Base-by-base conservation (phyloP, 495 filamentous ascomycete species). In the Penicillium pulvis region DNA sequence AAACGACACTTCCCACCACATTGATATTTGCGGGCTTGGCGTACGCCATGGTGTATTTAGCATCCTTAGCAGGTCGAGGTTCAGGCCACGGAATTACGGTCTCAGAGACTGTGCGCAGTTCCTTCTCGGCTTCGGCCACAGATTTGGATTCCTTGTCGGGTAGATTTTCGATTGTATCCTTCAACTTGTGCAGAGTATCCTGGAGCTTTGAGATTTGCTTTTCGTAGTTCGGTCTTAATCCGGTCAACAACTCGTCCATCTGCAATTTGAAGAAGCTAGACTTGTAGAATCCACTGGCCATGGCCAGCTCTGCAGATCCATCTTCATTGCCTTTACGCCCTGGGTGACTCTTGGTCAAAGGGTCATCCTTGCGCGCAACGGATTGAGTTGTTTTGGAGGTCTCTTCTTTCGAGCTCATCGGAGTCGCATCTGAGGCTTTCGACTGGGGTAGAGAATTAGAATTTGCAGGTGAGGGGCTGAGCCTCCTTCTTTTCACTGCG, bases 191-290 rank as follows among this genome's bases (percentile, higher is more conserved):
- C 49, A 98, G 74, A 17, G 83, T 81, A 16, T 83, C 79, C 46
- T 96, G 89, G n/a, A 86, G 79, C 26, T 80, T 80, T 2, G 70
- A 73, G 56, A 92, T 77, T 26, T 83, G 80, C 51, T 84, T 87
- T 19, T 83, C 81, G 69, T 93, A 89, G 59, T 88, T 83, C 26
- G 87, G 80, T 67, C 81, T 81, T 41, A 90, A 79, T 56, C 89
- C 85, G 20, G 79, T 74, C 59, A 97, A 67, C 44, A 98, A 73
- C 64, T 97, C 92, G 56, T 96, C 89, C 23, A 92, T 83, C 74
- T 97, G 90, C 31, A 98, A 76, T 62, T 93, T 89, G 75, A 98
- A 96, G 61, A 91, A 78, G 65, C 83, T 90, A 36, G 84, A 88
- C 61, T 86, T 86, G 73, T 83, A 88, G 41, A 75, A 63, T n/a